phyloP scores from a whole-genome alignment of 2,329 filamentous ascomycete species.

The Trichoderma oligosporum region DNA sequence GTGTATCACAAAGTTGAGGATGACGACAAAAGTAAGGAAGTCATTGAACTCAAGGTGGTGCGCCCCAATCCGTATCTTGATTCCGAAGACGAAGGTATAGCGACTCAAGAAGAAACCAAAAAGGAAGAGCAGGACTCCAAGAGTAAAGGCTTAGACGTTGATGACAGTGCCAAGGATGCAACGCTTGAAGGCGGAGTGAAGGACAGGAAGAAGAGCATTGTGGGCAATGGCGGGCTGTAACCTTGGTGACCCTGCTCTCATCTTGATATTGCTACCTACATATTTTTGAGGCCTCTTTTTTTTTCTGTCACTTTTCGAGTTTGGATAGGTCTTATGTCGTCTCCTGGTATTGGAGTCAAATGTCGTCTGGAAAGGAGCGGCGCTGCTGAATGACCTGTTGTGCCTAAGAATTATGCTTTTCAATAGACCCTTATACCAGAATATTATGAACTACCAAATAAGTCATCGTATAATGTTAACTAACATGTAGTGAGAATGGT shows the following conservation, averaged over 20 bases:
- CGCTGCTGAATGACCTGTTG: background rate
- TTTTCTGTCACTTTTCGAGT: background rate
- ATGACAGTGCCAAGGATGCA: slow-evolving; percentile 46
- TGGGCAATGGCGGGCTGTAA: slow-evolving; percentile 24
- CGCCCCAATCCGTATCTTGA: slow-evolving; percentile 36
- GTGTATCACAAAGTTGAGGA: slow-evolving; percentile 51
- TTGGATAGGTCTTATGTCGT: background rate
- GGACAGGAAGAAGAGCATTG: slow-evolving; percentile 37
- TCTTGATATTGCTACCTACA: background rate
- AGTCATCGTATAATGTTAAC: too few relatives aligned
- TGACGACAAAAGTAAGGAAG: slow-evolving; percentile 32
- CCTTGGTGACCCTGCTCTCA: background rate
- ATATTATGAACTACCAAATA: background rate
- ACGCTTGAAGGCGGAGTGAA: slow-evolving; percentile 35
- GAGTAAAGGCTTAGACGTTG: slow-evolving; percentile 40
- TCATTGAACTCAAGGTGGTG: slow-evolving; percentile 40
- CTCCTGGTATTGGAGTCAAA: background rate
- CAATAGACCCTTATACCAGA: background rate
- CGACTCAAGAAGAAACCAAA: slow-evolving; percentile 19
- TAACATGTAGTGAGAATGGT: too few relatives aligned
- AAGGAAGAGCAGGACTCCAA: slow-evolving; percentile 18
- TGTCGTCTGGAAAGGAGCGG: background rate
- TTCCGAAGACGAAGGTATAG: slow-evolving; percentile 24
- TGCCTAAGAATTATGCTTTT: background rate
- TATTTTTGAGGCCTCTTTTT: background rate